phyloP scores from a whole-genome alignment of 306 rosid species.

The Adenanthera pavonina region DNA sequence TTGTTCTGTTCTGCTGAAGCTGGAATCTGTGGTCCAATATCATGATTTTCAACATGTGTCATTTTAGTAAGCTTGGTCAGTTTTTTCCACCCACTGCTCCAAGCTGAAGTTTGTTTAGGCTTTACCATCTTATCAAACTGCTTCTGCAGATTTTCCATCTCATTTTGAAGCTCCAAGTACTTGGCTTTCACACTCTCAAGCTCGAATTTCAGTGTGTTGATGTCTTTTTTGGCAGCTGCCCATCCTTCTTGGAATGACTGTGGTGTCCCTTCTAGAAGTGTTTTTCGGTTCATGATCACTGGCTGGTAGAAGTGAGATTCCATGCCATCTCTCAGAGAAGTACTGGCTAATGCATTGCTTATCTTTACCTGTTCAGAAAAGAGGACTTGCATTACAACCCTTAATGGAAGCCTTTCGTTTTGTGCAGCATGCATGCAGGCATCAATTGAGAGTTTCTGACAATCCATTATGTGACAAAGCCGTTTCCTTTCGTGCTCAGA shows the following conservation, averaged over 20 bases:
- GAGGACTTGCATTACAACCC: slow-evolving; percentile 95
- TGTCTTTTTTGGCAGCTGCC: slow-evolving; percentile 90
- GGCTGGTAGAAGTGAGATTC: slow-evolving; percentile 79
- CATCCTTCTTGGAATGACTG: slow-evolving; percentile 99
- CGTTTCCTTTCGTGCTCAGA: slow-evolving; percentile 96
- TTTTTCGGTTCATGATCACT: slow-evolving; percentile 69
- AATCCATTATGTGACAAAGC: slow-evolving; percentile 94
- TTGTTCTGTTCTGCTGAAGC: slow-evolving; percentile 51
- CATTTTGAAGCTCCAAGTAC: slow-evolving; percentile 86
- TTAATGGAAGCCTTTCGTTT: slow-evolving; percentile 91
- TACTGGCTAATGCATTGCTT: slow-evolving; percentile 78
- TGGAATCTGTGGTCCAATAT: slow-evolving; percentile 56
- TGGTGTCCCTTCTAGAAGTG: slow-evolving; percentile 90
- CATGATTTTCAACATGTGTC: slow-evolving; percentile 61
- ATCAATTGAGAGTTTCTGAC: slow-evolving; percentile 96
- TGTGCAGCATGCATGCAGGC: slow-evolving; percentile 99
- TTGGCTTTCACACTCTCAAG: slow-evolving; percentile 85
- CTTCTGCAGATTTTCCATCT: slow-evolving; percentile 84
- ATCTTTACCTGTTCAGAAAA: slow-evolving; percentile 95
- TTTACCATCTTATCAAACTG: slow-evolving; percentile 82
- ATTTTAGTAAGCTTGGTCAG: slow-evolving; percentile 82
- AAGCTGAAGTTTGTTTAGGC: slow-evolving; percentile 83
- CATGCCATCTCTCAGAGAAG: slow-evolving; percentile 61
- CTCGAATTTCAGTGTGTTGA: slow-evolving; percentile 87
- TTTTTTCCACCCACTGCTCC: slow-evolving; percentile 97